Evolutionary conservation across 1,284 basidiomycete genomes (phyloP).

Genomic region (Mycena sp.): DNA sequence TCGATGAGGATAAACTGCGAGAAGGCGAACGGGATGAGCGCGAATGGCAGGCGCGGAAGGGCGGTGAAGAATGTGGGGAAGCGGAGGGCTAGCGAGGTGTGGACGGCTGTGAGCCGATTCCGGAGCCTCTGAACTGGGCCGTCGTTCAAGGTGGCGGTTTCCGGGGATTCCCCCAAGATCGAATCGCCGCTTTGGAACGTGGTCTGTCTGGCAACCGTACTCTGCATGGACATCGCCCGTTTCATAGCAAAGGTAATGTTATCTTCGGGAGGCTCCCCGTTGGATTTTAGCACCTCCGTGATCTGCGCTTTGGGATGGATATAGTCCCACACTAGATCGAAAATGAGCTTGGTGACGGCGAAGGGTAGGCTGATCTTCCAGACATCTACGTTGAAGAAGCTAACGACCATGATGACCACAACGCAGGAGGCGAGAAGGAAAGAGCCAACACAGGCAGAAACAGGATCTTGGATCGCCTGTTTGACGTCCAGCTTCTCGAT

Average conservation of each 20-base stretch:
- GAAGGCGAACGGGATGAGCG: constrained; percentile 92
- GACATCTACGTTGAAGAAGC: constrained; percentile 72
- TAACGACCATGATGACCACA: constrained; percentile 59
- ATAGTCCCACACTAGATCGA: constrained; percentile 73
- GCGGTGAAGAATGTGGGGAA: constrained; percentile 86
- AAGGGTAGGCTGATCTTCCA: constrained; percentile 92
- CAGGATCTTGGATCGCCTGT: constrained; percentile 58
- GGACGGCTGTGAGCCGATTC: constrained; percentile 24
- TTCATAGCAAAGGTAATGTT: constrained; percentile 32
- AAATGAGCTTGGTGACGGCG: constrained; percentile 74
- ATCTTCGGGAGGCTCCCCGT: constrained; percentile 30
- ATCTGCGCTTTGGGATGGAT: constrained; percentile 41
- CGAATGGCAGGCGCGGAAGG: constrained; percentile 78
- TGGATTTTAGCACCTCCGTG: constrained; percentile 4
- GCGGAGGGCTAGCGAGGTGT: constrained; percentile 42
- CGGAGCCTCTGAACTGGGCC: constrained; percentile 3
- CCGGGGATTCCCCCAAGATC: no score
- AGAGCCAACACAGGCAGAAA: constrained; percentile 63
- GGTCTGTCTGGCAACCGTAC: constrained; percentile 20
- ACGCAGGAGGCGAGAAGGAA: constrained; percentile 59
- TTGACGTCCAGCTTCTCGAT: constrained; percentile 51
- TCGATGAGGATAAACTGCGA: constrained; percentile 96
- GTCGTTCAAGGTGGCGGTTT: background rate
- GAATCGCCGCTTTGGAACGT: no score
- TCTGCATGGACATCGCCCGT: constrained; percentile 39